phyloP scores from a whole-genome alignment of 108 stramenopile genomes.

The Skeletonema potamos region DNA sequence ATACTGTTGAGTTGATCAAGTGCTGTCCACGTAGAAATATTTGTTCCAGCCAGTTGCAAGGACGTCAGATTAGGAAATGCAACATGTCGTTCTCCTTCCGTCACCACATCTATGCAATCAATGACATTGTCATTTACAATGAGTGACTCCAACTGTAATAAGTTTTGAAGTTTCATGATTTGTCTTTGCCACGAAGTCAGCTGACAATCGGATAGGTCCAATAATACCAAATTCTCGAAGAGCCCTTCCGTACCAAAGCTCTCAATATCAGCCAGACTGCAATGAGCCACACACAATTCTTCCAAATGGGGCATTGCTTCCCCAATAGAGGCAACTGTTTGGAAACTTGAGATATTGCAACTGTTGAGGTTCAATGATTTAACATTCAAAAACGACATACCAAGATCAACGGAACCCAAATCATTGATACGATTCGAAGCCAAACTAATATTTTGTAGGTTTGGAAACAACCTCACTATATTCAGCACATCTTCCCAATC shows the following conservation, averaged over 20 bases:
- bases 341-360: constrained; percentile 57
- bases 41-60: constrained; percentile 74
- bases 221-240: constrained; percentile 56
- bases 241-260: constrained; percentile 1
- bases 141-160: constrained; percentile 69
- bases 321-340: constrained; percentile 51
- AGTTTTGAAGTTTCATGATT: constrained; percentile 45
- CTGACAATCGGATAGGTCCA: constrained; percentile 78
- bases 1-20: constrained; percentile 59
- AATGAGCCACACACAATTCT: constrained; percentile 76
- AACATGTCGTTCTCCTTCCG: background rate
- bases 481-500: constrained; percentile 58
- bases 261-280: constrained; percentile 61
- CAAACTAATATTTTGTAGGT: constrained; percentile 58
- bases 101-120: constrained; percentile 13
- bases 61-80: constrained; percentile 50
- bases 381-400: constrained; percentile 22
- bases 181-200: constrained; percentile 64
- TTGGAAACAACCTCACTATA: constrained; percentile 66
- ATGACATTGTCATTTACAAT: constrained; percentile 82
- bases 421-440: constrained; percentile 79
- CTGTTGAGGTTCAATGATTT: constrained; percentile 65
- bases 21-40: constrained; percentile 60
- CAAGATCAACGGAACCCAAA: constrained; percentile 12
- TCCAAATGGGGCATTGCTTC: constrained; percentile 68